Evolutionary conservation across 2,329 filamentous ascomycete species (phyloP).

Genomic region (Alternaria metachromatica): DNA sequence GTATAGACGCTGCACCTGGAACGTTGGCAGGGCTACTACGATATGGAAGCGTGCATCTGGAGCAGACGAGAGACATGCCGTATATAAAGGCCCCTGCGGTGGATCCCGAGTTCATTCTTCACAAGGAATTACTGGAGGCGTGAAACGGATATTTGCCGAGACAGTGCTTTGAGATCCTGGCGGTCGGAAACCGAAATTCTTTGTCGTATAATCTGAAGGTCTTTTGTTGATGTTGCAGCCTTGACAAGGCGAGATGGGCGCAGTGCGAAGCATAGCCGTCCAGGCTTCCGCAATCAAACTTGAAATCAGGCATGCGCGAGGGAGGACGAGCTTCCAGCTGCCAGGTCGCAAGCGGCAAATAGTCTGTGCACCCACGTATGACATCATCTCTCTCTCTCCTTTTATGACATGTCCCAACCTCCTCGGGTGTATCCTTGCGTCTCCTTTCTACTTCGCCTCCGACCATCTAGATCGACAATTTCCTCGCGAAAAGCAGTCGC

Average conservation of each 20-base stretch:
- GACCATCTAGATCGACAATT: background rate
- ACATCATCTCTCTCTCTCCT: background rate
- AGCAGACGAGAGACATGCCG: slow-evolving; percentile 41
- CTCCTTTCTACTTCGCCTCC: background rate
- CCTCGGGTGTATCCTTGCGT: background rate
- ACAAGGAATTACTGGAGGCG: slow-evolving; percentile 29
- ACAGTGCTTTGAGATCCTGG: background rate
- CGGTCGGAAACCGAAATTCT: background rate
- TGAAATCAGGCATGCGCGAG: background rate
- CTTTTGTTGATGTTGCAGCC: background rate
- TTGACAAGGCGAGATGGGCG: background rate
- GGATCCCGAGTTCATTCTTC: slow-evolving; percentile 17
- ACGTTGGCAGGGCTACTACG: slow-evolving; percentile 49
- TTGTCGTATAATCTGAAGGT: background rate
- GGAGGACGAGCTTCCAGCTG: background rate
- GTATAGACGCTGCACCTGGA: slow-evolving; percentile 38
- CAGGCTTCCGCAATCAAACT: background rate
- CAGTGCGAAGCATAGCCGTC: background rate
- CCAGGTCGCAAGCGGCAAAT: background rate
- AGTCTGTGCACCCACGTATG: background rate
- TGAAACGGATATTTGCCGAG: background rate
- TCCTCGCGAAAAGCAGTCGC: background rate
- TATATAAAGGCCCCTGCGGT: slow-evolving; percentile 27
- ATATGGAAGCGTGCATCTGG: slow-evolving; percentile 45
- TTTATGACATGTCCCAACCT: background rate